phyloP scores from a whole-genome alignment of 164 flowering plant species.

The Buxus sempervirens region DNA sequence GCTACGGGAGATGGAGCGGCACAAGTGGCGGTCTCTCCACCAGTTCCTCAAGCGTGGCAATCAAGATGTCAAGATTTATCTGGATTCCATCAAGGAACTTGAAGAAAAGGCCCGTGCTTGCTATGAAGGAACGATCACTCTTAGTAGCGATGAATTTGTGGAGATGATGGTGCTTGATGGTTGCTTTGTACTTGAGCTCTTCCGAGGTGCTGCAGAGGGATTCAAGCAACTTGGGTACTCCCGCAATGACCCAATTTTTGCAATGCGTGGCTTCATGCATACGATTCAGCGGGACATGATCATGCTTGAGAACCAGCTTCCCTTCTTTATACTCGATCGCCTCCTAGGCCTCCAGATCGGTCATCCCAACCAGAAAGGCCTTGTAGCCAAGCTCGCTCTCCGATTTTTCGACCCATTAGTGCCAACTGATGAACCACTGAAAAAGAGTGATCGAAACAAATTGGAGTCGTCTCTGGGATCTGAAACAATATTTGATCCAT shows the following conservation, averaged over 20 bases:
- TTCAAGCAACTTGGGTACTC: slow-evolving; percentile 41
- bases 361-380: slow-evolving; percentile 27
- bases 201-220: slow-evolving; percentile 35
- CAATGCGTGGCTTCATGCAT: slow-evolving; percentile 50
- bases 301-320: slow-evolving; percentile 54
- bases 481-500: slow-evolving; percentile 42
- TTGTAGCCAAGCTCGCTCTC: slow-evolving; percentile 33
- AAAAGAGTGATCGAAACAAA: slow-evolving; percentile 29
- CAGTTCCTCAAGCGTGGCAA: slow-evolving; percentile 28
- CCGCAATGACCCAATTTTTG: slow-evolving; percentile 46
- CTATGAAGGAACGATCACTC: slow-evolving; percentile 35
- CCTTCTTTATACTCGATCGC: slow-evolving; percentile 37
- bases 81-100: slow-evolving; percentile 29
- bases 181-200: slow-evolving; percentile 46
- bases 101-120: slow-evolving; percentile 46
- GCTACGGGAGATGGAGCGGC: slow-evolving; percentile 44
- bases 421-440: slow-evolving; percentile 62
- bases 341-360: slow-evolving; percentile 40
- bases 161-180: slow-evolving; percentile 61
- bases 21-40: slow-evolving; percentile 40
- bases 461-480: slow-evolving; percentile 35
- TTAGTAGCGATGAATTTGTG: slow-evolving; percentile 39
- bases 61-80: slow-evolving; percentile 28
- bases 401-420: slow-evolving; percentile 49
- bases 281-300: slow-evolving; percentile 50